Percentiles rank a stretch among this genome's conserved stretches.
Conservation (phyloP, 169 alveolate genomes). For the Babesia caballi region DNA sequence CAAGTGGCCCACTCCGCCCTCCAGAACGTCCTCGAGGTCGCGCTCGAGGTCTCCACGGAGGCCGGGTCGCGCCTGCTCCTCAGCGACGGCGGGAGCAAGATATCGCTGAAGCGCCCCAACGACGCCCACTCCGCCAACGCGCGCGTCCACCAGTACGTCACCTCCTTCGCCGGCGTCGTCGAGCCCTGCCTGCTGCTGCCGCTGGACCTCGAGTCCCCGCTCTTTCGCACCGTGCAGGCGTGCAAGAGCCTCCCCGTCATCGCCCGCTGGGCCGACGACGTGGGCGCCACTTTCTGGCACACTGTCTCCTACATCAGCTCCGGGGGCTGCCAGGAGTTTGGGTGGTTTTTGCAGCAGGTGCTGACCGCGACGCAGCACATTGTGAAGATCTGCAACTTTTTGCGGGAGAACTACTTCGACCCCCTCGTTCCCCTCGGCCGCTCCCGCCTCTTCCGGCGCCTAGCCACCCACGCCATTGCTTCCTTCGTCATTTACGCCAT, state of each 20-base stretch:
- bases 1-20: constrained; percentile 49
- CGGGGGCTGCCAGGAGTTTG: constrained; percentile 41
- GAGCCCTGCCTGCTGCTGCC: constrained; percentile 25
- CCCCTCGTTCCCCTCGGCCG: constrained; percentile 23
- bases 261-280: constrained; percentile 55
- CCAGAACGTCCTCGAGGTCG: constrained; percentile 16
- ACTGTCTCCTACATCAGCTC: constrained; percentile 52
- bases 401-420: constrained; percentile 51
- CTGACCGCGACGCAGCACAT: constrained; percentile 40
- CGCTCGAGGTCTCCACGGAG: constrained; percentile 2
- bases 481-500: constrained; percentile 45
- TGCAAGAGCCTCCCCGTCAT: constrained; percentile 17
- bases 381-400: constrained; percentile 50
- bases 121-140: constrained; percentile 47
- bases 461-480: constrained; percentile 35
- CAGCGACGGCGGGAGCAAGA: constrained; percentile 62
- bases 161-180: constrained; percentile 19
- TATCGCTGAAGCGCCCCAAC: constrained; percentile 43
- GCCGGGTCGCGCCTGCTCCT: constrained; percentile 31
- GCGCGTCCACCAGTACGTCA: constrained; percentile 2
- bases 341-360: constrained; percentile 53
- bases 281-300: constrained; percentile 54
- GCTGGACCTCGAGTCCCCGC: constrained; percentile 14
- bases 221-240: constrained; percentile 9
- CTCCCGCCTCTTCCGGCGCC: background rate